phyloP scores from a whole-genome alignment of 2,329 filamentous ascomycete genomes.

The Nigrograna mackinnonii region DNA sequence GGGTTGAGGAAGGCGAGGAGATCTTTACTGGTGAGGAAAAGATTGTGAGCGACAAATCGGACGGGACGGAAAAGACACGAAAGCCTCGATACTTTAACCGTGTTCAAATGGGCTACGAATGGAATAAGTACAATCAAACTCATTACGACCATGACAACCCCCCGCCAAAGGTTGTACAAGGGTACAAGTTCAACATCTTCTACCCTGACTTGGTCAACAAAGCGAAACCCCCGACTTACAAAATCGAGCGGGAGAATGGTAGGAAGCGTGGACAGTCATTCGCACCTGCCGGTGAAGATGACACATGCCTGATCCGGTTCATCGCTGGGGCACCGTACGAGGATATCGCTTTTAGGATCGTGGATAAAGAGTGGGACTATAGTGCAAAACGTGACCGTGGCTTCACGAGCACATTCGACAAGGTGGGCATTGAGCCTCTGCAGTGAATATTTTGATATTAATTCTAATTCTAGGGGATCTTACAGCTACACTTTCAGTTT shows the following conservation, averaged over 20 bases:
- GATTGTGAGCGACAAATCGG: conserved; percentile 67
- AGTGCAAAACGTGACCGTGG: conserved; percentile 93
- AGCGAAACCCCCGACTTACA: conserved; percentile 90
- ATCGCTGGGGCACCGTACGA: conserved; percentile 95
- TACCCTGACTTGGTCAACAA: conserved; percentile 97
- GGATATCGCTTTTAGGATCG: conserved; percentile 94
- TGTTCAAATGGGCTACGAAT: conserved; percentile 98
- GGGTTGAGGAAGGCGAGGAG: conserved; percentile 91
- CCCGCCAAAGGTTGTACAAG: conserved; percentile 95
- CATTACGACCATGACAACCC: conserved; percentile 99
- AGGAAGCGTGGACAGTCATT: conserved; percentile 88
- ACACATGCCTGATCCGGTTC: conserved; percentile 95
- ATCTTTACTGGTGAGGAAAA: conserved; percentile 91
- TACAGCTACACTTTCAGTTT: conserved; percentile 97
- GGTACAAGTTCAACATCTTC: conserved; percentile 99
- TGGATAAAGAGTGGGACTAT: conserved; percentile 99
- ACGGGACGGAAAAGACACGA: conserved; percentile 80
- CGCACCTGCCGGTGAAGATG: conserved; percentile 90
- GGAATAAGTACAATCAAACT: conserved; percentile 99
- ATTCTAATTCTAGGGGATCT: conserved; percentile 69
- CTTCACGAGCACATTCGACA: conserved; percentile 96
- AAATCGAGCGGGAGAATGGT: conserved; percentile 91
- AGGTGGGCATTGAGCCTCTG: conserved; percentile 72
- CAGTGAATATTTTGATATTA: conserved; percentile 20
- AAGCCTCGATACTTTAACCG: conserved; percentile 98